Evolutionary conservation across 2,329 filamentous ascomycete species (phyloP).

Genomic region (Fusarium graminum): DNA sequence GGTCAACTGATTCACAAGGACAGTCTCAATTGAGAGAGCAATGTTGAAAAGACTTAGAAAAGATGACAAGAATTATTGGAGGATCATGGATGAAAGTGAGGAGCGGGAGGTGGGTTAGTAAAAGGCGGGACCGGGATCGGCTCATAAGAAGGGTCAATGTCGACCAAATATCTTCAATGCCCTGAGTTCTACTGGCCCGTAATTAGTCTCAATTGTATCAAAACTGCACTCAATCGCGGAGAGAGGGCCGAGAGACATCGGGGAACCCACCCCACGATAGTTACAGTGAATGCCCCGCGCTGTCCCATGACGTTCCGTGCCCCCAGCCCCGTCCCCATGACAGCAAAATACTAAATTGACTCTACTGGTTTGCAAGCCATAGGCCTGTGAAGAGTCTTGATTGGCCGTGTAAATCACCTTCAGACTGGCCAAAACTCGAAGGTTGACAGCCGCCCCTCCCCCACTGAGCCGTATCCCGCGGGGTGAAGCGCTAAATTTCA

Average conservation of each 20-base stretch:
- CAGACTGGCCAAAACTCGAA: neutral
- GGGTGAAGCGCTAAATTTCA: constrained; percentile 29
- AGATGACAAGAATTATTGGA: constrained; percentile 22
- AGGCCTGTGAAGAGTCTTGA: too few species aligned
- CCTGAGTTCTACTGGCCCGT: neutral
- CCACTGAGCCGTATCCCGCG: constrained; percentile 35
- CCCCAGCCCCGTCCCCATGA: constrained; percentile 25
- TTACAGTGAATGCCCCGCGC: constrained; percentile 20
- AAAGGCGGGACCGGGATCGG: constrained; percentile 19
- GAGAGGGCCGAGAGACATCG: constrained; percentile 40
- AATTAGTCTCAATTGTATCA: neutral
- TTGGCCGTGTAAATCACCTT: neutral
- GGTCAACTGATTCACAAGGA: constrained; percentile 14
- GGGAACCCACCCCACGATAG: constrained; percentile 32
- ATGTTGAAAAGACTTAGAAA: constrained; percentile 1
- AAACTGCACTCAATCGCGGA: constrained; percentile 21
- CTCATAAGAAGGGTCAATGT: constrained; percentile 21
- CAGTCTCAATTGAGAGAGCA: neutral
- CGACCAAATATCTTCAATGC: constrained; percentile 25
- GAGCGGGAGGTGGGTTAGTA: constrained; percentile 32
- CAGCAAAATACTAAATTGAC: constrained; percentile 21
- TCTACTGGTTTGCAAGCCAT: neutral
- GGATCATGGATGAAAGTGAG: constrained; percentile 14
- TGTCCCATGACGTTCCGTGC: constrained; percentile 35
- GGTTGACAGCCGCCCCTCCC: constrained; percentile 9